Evolutionary conservation across 163 green algal genomes (phyloP), one percentile per base, ranked within the genome.

Genomic region (Scenedesmus sp.): DNA sequence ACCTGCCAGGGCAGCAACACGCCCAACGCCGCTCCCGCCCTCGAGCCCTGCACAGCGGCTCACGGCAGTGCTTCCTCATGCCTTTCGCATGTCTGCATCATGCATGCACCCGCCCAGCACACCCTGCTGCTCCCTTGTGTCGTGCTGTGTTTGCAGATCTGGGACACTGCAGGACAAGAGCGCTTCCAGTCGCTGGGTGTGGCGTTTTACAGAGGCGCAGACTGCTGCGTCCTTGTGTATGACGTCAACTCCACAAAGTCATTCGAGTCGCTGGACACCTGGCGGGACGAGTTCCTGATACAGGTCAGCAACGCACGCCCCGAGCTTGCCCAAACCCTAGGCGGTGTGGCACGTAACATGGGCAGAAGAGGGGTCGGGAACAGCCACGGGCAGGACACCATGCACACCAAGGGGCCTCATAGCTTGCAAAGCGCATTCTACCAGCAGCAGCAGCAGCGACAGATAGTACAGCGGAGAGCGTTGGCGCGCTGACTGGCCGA

Each of bases 251-350:
- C 93, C 12, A 95, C 95, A 30, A 99, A 99, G 92, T 98, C 96
- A 1, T 99, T 99, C 92, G 98, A 99, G 5, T 97, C 98, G 92
- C 92, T 99, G 89, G 98, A 99, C 87, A 99, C 99, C 88, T 99
- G 98, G 98, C 92, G 97, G 46, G 98, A 99, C 70, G 98, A 99
- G 95, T 99, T 99, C 90, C 93, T 99, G 20, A 98, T 98, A 76
- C 59, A 72, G 59, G 59, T 72, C 59, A 72, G 59, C 59, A 72
- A 12, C 59, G 51, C 51, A 61, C 51, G 13, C 24, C 13, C 24
- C 46, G 10, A 7, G 10, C 7, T 56, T 56, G 46, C 10, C 51
- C 9, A 22, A 72, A 33, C 59, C 59, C 59, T 72, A 72, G 59
- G 59, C 59, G 12, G 33, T 6, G 20, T 15, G 20, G 12, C 51